These are phyloP conservation scores for Aspergillus sp. DNA, from an alignment of 2,329 filamentous ascomycete genomes.

Conservation along the genomic window DNA sequence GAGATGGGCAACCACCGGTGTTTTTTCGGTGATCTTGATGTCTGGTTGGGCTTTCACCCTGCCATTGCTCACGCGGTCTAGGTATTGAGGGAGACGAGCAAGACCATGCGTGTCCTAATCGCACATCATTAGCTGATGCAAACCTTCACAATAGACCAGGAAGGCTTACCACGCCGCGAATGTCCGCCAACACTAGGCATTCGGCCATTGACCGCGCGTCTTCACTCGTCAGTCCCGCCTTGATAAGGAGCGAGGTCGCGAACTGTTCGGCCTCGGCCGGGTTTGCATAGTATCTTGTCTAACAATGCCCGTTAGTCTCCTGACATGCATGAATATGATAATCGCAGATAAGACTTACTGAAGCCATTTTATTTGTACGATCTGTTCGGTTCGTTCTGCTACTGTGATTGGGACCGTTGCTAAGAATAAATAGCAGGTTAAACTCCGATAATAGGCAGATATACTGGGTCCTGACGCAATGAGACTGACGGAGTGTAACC, in stretches of 20 bases:
- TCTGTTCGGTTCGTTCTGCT: too few species aligned
- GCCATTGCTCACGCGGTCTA: constrained; percentile 68
- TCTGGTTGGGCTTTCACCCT: constrained; percentile 63
- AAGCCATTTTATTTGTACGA: neutral
- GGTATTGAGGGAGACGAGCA: constrained; percentile 75
- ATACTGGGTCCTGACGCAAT: neutral
- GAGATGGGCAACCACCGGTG: constrained; percentile 69
- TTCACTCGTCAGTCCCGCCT: constrained; percentile 55
- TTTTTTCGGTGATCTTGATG: constrained; percentile 61
- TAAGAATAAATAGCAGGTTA: too few species aligned
- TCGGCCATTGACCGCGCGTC: constrained; percentile 64
- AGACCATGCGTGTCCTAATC: constrained; percentile 68
- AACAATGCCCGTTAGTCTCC: neutral
- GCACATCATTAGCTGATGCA: neutral
- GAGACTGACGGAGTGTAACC: neutral
- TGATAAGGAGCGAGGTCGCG: constrained; percentile 21
- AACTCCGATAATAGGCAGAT: neutral
- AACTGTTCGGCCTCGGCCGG: neutral
- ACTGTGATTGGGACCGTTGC: too few species aligned
- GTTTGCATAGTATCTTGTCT: constrained; percentile 1
- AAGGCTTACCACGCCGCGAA: constrained; percentile 60
- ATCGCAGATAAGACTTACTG: neutral
- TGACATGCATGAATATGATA: too few species aligned
- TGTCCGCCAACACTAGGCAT: constrained; percentile 71
- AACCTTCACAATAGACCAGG: neutral